Percentiles rank a stretch among this genome's conserved stretches.
Evolutionary conservation across 2,329 filamentous ascomycete genomes (phyloP).

Genomic region (Microsporum ferrugineum): DNA sequence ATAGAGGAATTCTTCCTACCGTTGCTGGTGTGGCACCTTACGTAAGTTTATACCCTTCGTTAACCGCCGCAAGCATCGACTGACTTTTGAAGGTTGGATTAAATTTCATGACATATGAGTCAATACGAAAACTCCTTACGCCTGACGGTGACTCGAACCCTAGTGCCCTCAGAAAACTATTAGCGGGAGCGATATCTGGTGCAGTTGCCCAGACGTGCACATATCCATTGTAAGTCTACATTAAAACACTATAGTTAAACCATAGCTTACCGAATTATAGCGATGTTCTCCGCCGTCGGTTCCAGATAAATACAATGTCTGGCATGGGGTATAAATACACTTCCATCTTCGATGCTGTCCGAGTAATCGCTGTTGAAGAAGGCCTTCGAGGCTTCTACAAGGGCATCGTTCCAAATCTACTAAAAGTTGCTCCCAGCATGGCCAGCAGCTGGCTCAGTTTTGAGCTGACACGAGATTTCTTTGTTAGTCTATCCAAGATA

Average conservation of each 20-base stretch:
- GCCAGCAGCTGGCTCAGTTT: slow-evolving; percentile 97
- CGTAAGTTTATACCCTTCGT: slow-evolving; percentile 38
- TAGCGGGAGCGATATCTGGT: slow-evolving; percentile 86
- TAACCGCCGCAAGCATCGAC: slow-evolving; percentile 7
- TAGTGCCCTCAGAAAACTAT: slow-evolving; percentile 64
- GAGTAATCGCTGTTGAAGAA: slow-evolving; percentile 70
- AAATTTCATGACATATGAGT: slow-evolving; percentile 98
- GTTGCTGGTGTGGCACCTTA: slow-evolving; percentile 93
- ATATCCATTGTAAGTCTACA: slow-evolving; percentile 71
- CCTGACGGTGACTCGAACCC: slow-evolving; percentile 80
- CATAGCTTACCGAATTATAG: slow-evolving; percentile 34
- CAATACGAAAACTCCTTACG: slow-evolving; percentile 70
- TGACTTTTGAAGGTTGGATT: slow-evolving; percentile 58
- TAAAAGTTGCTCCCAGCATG: slow-evolving; percentile 98
- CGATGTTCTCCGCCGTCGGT: slow-evolving; percentile 82
- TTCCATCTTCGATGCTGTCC: slow-evolving; percentile 70
- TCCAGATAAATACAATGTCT: slow-evolving; percentile 98
- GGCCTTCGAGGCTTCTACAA: slow-evolving; percentile 83
- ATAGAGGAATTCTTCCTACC: slow-evolving; percentile 86
- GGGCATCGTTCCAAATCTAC: slow-evolving; percentile 83
- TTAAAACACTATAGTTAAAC: neutral
- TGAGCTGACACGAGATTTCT: slow-evolving; percentile 80
- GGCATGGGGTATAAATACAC: slow-evolving; percentile 96
- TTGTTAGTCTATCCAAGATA: slow-evolving; percentile 45
- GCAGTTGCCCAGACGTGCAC: slow-evolving; percentile 95